Conservation (phyloP, 2,329 filamentous ascomycete species). For the Ceratocystis cubensis region DNA sequence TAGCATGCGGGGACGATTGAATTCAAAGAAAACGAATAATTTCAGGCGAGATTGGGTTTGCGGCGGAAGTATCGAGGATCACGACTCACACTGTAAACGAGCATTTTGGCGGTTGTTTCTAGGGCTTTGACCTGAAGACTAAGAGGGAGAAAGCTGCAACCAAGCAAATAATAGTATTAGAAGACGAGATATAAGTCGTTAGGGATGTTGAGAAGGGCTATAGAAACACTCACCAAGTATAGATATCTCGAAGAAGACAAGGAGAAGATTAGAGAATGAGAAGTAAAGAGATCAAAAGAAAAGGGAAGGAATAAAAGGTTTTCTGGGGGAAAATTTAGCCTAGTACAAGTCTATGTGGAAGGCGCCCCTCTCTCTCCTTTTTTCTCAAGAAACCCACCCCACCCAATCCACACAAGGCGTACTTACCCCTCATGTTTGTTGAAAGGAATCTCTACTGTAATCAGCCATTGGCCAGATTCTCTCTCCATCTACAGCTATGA, state of each 20-base stretch:
- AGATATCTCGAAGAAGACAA: constrained; percentile 22
- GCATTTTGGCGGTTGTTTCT: constrained; percentile 46
- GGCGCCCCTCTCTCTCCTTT: neutral
- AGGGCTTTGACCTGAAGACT: constrained; percentile 11
- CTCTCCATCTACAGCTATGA: no score
- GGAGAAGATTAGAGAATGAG: constrained; percentile 23
- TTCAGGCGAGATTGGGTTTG: neutral
- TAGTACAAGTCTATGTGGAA: neutral
- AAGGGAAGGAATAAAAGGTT: constrained; percentile 14
- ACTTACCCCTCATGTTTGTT: no score
- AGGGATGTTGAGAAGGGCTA: constrained; percentile 15
- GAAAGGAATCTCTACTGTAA: no score
- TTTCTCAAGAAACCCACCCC: neutral
- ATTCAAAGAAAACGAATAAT: neutral
- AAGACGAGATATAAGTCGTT: neutral
- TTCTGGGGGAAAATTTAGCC: constrained; percentile 13
- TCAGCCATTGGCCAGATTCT: no score
- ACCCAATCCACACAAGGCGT: neutral
- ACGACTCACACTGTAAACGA: constrained; percentile 54
- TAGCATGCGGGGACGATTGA: neutral
- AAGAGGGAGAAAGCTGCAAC: neutral
- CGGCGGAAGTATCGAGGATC: neutral
- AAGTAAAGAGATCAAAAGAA: constrained; percentile 12
- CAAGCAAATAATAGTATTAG: neutral
- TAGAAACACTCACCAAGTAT: constrained; percentile 16